Evolutionary conservation across 2,329 filamentous ascomycete genomes (phyloP).

Genomic region (Cladobotryum protrusum): DNA sequence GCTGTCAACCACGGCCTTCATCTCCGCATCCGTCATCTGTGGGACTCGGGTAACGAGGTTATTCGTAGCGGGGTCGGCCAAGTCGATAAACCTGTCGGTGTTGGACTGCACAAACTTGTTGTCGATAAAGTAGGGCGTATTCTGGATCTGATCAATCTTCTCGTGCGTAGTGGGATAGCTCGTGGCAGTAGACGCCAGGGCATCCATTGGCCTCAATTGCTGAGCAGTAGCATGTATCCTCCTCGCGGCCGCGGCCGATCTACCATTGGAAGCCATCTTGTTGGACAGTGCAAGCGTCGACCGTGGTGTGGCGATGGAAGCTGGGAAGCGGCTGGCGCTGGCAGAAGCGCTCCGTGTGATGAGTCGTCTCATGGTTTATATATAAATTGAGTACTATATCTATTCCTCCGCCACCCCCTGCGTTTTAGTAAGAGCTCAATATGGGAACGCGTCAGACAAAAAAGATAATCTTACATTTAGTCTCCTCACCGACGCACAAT

Average conservation of each 20-base stretch:
- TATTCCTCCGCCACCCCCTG: no score
- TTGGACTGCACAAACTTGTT: constrained; percentile 68
- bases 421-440: not conserved
- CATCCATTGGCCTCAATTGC: constrained; percentile 47
- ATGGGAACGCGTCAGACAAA: no score
- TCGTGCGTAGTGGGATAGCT: constrained; percentile 68
- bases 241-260: constrained; percentile 38
- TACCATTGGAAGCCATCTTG: constrained; percentile 31
- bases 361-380: constrained; percentile 39
- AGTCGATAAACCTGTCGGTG: constrained; percentile 67
- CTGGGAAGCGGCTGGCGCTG: constrained; percentile 29
- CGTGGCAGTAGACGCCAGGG: constrained; percentile 49
- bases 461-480: no score
- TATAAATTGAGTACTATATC: constrained; percentile 6
- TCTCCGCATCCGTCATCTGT: constrained; percentile 72
- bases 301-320: constrained; percentile 20
- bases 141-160: constrained; percentile 57
- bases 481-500: no score
- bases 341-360: constrained; percentile 34
- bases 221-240: constrained; percentile 52
- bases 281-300: constrained; percentile 19
- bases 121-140: constrained; percentile 77
- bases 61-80: constrained; percentile 79
- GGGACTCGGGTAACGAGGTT: constrained; percentile 78
- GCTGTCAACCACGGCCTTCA: constrained; percentile 67